These are phyloP conservation scores for Blastocladiella emersonii DNA, from an alignment of 371 early-diverging fungal species.

Conservation along the genomic window DNA sequence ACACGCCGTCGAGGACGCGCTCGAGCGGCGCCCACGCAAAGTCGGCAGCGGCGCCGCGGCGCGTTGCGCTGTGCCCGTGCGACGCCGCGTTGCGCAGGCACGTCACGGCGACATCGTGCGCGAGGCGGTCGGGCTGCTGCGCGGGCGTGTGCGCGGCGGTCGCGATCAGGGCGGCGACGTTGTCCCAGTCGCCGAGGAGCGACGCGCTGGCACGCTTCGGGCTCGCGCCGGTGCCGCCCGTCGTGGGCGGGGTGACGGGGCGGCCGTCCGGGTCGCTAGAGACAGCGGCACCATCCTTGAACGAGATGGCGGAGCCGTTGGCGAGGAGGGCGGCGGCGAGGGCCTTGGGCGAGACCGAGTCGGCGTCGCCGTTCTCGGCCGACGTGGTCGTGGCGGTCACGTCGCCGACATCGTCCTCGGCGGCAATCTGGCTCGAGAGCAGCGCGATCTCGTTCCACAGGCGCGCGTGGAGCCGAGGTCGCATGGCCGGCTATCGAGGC, in stretches of 20 bases:
- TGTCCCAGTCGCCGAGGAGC: background rate
- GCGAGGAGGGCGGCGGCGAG: background rate
- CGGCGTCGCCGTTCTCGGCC: background rate
- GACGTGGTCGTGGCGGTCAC: too few species aligned
- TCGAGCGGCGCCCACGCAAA: background rate
- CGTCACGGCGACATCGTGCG: background rate
- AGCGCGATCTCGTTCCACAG: slow-evolving; percentile 1
- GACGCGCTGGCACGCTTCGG: background rate
- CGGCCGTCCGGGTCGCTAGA: too few species aligned
- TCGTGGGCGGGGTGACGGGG: too few species aligned
- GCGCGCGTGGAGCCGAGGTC: background rate
- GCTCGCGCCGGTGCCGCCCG: too few species aligned
- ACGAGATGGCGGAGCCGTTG: background rate
- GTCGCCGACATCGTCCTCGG: background rate
- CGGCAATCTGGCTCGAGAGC: background rate
- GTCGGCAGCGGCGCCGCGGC: background rate
- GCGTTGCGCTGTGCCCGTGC: background rate
- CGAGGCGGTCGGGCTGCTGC: background rate
- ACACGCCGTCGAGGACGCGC: background rate
- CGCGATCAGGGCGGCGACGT: background rate
- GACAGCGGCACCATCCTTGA: too few species aligned
- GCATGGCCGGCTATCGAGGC: background rate
- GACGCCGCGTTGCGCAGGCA: background rate
- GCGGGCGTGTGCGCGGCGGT: background rate
- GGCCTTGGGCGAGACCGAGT: background rate